Percentiles rank a stretch among this genome's conserved stretches.
phyloP scores from a whole-genome alignment of 2,329 filamentous ascomycete species.

The Bipolaris gigantea region DNA sequence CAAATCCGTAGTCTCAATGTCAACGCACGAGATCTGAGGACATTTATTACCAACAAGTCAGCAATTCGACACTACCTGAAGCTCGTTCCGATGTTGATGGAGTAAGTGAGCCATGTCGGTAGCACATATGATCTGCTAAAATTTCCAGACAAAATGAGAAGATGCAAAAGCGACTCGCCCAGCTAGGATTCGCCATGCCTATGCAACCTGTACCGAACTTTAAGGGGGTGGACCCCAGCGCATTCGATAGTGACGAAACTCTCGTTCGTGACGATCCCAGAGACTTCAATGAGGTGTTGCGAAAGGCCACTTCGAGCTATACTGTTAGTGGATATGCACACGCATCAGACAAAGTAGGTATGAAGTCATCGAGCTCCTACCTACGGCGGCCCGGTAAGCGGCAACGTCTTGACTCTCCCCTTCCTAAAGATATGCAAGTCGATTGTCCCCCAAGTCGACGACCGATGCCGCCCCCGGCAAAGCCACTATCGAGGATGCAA shows the following conservation, averaged over 20 bases:
- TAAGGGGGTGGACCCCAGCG: slow-evolving; percentile 7
- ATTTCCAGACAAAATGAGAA: slow-evolving; percentile 30
- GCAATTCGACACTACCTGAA: slow-evolving; percentile 34
- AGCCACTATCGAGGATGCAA: slow-evolving; percentile 30
- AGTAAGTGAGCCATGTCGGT: slow-evolving; percentile 20
- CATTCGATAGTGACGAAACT: slow-evolving; percentile 15
- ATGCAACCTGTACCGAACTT: slow-evolving; percentile 33
- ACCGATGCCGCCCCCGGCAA: slow-evolving; percentile 45
- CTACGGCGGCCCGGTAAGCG: slow-evolving; percentile 33
- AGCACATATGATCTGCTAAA: slow-evolving; percentile 12
- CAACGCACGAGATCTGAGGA: slow-evolving; percentile 24
- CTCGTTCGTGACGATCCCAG: background rate
- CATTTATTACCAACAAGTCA: slow-evolving; percentile 26
- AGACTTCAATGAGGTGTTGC: slow-evolving; percentile 1
- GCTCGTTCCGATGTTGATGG: slow-evolving; percentile 29
- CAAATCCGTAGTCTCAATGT: slow-evolving; percentile 20
- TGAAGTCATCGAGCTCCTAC: slow-evolving; percentile 13
- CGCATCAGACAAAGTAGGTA: slow-evolving; percentile 11
- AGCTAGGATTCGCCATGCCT: slow-evolving; percentile 33
- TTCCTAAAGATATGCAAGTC: slow-evolving; percentile 21
- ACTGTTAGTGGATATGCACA: slow-evolving; percentile 29
- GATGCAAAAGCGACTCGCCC: slow-evolving; percentile 34
- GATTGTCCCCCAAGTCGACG: slow-evolving; percentile 32
- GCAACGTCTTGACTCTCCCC: slow-evolving; percentile 37
- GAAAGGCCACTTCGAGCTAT: slow-evolving; percentile 28